Evolutionary conservation across 176 grass and related monocot genomes (phyloP), one percentile per base, ranked within the genome.

Genomic region (Lolium perenne): DNA sequence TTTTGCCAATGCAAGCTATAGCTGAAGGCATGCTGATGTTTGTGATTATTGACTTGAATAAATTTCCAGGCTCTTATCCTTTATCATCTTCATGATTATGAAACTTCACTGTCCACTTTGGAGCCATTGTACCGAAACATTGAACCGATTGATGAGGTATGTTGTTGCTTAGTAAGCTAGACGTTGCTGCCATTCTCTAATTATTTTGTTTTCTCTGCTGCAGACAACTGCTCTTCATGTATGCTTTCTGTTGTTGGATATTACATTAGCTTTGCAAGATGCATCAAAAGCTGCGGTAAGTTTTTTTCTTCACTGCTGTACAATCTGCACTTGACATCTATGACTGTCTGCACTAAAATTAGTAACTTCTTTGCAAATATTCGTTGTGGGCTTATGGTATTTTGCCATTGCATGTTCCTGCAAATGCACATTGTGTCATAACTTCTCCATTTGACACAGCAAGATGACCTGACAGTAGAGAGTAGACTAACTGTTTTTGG

Each of bases 131-230:
- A 89, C 74, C 85, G 88, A 84, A 95, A 91, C 40, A 93, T 97
- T 35, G 91, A 97, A 80, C 91, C 87, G 26, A 92, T 97, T 85
- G 95, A 97, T 85, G 95, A 97, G 95, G 95, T 97, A 89, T 48
- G 35, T 38, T 54, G 59, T 76, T 77, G 14, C 60, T 72, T 78
- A 49, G 48, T 70, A 25, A 63, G 32, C 11, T 55, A 82, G 78
- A 79, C 17, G 20, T 67, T 65, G 55, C 46, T 65, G 75, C 71
- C 14, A 1, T 78, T 78, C 38, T 49, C 80, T 85, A 43, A 71
- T 86, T 81, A 32, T 78, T 78, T 32, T 7, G 26, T 66, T 38
- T 88, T 74, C 86, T 46, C 60, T 72, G 79, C 72, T 83, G 80
- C 91, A 97, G 95, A 90, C 89, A 90, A 95, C 91, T 76, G 95